Evolutionary conservation across 352 stramenopile species (phyloP), one percentile per base, ranked within the genome.

Genomic region (Pythium periplocum): DNA sequence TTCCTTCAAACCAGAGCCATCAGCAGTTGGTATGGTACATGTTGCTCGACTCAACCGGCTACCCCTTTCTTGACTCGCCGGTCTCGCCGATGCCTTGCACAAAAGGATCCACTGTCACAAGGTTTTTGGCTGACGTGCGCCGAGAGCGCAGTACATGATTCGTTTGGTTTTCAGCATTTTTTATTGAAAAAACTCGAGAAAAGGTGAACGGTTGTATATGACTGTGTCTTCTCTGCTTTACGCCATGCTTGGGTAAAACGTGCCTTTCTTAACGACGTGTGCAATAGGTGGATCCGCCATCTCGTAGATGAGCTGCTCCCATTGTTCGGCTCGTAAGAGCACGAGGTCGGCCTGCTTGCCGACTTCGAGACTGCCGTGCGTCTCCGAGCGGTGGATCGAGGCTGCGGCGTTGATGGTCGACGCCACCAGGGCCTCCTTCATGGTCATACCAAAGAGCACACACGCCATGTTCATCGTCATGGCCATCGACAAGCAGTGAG

Each of bases 391-490:
- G 48, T 88, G 66, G 56, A 92, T 87, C 5, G 78, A 91, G n/a
- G 79, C 83, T 2, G 84, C 84, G 9, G 81, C 84, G 44, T 92
- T 94, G 59, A 94, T 87, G 5, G 81, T 94, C 31, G 80, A 75
- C 10, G 61, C 81, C 6, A 91, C 79, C n/a, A 94, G 71, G 26
- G 84, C 81, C 55, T 94, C 79, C 46, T 86, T 86, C 80, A 94
- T 89, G 48, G 79, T 92, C 83, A 94, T 86, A 35, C 73, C 68
- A 53, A 94, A 87, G 32, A 80, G 71, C 62, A 91, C 78, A 62
- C 83, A 94, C 4, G 77, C 75, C 76, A 92, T 88, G 67, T 94
- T 90, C 83, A 94, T 94, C 37, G 81, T 90, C 51, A 92, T 71
- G 26, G 83, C 68, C 83, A 94, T 92, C 52, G 81, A 94, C 45